Evolutionary conservation across 768 basidiomycete genomes (phyloP).

Genomic region (Phlebiopsis gigantea): DNA sequence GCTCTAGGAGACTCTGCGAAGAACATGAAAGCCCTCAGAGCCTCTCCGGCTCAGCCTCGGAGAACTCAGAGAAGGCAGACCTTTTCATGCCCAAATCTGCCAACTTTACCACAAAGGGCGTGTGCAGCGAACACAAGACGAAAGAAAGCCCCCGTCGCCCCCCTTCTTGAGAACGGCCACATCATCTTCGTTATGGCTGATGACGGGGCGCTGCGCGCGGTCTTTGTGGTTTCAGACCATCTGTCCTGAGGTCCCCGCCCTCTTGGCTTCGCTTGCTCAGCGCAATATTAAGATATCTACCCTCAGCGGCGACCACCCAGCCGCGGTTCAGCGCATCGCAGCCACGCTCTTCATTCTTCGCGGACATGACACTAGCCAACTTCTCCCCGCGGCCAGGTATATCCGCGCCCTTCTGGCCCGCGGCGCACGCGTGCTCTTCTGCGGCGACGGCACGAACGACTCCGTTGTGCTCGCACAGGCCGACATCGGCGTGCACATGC

Average conservation of each 20-base stretch:
- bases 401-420: constrained; percentile 24
- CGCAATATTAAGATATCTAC: constrained; percentile 38
- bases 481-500: constrained; percentile 38
- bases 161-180: constrained; percentile 34
- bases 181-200: constrained; percentile 38
- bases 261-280: constrained; percentile 30
- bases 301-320: constrained; percentile 44
- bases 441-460: constrained; percentile 53
- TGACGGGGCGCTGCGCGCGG: constrained; percentile 22
- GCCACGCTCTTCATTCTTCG: constrained; percentile 33
- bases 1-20: neutral
- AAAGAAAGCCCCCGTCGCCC: constrained; percentile 26
- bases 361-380: constrained; percentile 32
- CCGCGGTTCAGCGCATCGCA: constrained; percentile 39
- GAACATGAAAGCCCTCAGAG: neutral
- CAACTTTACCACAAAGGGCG: constrained; percentile 6
- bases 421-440: constrained; percentile 33
- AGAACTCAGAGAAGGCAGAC: neutral
- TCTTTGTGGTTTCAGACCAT: constrained; percentile 41
- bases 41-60: neutral
- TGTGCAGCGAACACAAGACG: constrained; percentile 22
- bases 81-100: constrained; percentile 15
- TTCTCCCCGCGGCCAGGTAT: constrained; percentile 43
- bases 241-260: constrained; percentile 33
- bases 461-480: constrained; percentile 45